Evolutionary conservation across 2,329 filamentous ascomycete genomes (phyloP).

Genomic region (Sporothrix variecibatus): DNA sequence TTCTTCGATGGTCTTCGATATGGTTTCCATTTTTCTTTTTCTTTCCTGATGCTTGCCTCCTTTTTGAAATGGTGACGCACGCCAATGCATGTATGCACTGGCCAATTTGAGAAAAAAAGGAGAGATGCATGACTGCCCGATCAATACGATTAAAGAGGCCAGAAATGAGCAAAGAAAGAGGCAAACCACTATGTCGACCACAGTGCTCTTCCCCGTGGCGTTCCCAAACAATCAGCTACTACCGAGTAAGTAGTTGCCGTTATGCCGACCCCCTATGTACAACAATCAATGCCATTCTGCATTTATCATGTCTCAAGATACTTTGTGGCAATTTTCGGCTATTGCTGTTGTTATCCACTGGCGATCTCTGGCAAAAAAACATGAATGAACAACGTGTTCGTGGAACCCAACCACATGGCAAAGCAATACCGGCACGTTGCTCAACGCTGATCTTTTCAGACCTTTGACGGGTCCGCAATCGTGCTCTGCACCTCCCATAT

Average conservation of each 20-base stretch:
- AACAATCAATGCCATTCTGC: not conserved
- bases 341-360: not conserved
- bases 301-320: too few relatives aligned
- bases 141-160: not conserved
- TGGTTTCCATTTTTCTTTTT: not conserved
- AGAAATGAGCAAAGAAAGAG: not conserved
- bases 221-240: not conserved
- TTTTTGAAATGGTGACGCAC: not conserved
- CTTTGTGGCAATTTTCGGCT: not conserved
- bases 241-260: not conserved
- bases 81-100: not conserved
- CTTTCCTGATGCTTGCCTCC: not conserved
- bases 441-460: not conserved
- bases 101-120: not conserved
- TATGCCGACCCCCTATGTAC: not conserved
- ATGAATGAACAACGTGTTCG: not conserved
- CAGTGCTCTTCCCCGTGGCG: not conserved
- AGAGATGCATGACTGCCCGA: not conserved
- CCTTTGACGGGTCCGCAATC: not conserved
- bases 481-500: not conserved
- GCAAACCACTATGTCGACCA: not conserved
- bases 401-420: not conserved
- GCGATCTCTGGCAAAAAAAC: not conserved
- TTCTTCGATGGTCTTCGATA: not conserved
- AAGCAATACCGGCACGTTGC: not conserved